Conservation (phyloP, 306 rosid species). For the Vigna hirtella region DNA sequence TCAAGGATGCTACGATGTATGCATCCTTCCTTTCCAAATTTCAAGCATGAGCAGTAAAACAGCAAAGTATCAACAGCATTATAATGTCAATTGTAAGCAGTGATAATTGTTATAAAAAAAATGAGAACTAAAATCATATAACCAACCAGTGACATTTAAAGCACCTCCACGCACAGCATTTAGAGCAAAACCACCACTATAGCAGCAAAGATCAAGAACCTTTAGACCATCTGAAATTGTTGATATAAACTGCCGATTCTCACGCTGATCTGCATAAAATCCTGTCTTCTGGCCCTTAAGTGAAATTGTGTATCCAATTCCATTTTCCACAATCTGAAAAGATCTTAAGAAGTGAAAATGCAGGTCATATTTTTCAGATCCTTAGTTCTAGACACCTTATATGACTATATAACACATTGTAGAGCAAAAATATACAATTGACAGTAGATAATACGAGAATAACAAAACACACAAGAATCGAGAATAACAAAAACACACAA, state of each 20-base stretch:
- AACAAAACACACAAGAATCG: constrained; percentile 9
- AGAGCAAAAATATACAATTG: constrained; percentile 10
- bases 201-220: constrained; percentile 95
- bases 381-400: not conserved
- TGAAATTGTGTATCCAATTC: constrained; percentile 75
- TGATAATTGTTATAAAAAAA: not conserved
- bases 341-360: not conserved
- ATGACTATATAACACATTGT: not conserved
- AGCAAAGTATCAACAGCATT: constrained; percentile 10
- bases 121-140: not conserved
- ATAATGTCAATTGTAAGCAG: constrained; percentile 29
- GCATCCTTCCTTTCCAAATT: constrained; percentile 35
- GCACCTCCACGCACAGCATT: constrained; percentile 89
- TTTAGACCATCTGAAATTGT: constrained; percentile 69
- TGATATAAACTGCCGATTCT: constrained; percentile 82
- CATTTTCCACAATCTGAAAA: constrained; percentile 76
- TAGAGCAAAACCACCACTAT: constrained; percentile 92
- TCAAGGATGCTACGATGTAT: not conserved
- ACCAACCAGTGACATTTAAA: constrained; percentile 75
- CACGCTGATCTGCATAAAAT: constrained; percentile 96
- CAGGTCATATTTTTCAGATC: too few relatives aligned
- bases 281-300: constrained; percentile 96
- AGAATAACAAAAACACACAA: constrained; percentile 12
- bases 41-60: constrained; percentile 29
- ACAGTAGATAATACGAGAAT: constrained; percentile 2